Percentiles rank a stretch among this genome's conserved stretches.
phyloP scores from a whole-genome alignment of 352 stramenopile species.

The Phytopythium chamaehyphon region DNA sequence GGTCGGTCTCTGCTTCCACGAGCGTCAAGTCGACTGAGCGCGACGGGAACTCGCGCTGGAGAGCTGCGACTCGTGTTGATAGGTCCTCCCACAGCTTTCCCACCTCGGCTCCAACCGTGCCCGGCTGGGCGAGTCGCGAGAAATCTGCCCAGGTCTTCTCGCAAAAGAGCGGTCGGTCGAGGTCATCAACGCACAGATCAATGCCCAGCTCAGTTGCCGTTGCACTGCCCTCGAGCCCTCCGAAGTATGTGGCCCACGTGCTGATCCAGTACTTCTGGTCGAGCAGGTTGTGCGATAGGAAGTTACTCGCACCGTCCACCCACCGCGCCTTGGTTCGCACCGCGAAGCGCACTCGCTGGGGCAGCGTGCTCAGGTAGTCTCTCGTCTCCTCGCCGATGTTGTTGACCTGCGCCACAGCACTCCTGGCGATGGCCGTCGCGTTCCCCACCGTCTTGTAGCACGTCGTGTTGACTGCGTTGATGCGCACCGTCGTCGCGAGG shows the following conservation, averaged over 20 bases:
- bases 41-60: slow-evolving; percentile 22
- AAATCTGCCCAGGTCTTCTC: slow-evolving; percentile 53
- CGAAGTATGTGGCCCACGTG: slow-evolving; percentile 42
- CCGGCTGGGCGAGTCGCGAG: slow-evolving; percentile 9
- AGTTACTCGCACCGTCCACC: slow-evolving; percentile 42
- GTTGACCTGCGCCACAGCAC: slow-evolving; percentile 2
- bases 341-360: slow-evolving; percentile 44
- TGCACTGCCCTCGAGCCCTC: slow-evolving; percentile 20
- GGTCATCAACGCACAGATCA: slow-evolving; percentile 47
- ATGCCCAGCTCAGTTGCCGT: slow-evolving; percentile 25
- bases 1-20: slow-evolving; percentile 45
- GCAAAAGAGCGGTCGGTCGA: slow-evolving; percentile 49
- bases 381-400: slow-evolving; percentile 18
- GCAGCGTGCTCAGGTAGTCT: slow-evolving; percentile 36
- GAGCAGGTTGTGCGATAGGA: slow-evolving; percentile 45
- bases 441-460: slow-evolving; percentile 50
- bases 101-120: slow-evolving; percentile 8
- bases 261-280: slow-evolving; percentile 60
- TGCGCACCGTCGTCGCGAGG: slow-evolving; percentile 25
- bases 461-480: slow-evolving; percentile 41
- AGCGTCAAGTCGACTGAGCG: slow-evolving; percentile 41
- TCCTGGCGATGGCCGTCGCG: slow-evolving; percentile 28
- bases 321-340: slow-evolving; percentile 44
- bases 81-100: slow-evolving; percentile 40
- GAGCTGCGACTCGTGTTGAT: slow-evolving; percentile 17